Evolutionary conservation across 305 asterid species (phyloP).

Genomic region (Salvia sclarea): DNA sequence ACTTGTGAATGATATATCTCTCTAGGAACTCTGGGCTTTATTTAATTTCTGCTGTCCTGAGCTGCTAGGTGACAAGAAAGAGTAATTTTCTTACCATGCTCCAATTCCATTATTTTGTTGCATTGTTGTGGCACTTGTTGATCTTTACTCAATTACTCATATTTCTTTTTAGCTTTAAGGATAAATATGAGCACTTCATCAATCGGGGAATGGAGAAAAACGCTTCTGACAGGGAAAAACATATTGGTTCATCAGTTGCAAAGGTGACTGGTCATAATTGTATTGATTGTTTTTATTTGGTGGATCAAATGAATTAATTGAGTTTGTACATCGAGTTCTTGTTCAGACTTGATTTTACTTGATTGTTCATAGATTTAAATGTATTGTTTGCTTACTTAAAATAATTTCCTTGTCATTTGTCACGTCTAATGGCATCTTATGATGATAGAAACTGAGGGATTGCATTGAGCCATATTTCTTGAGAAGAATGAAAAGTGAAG

Average conservation of each 20-base stretch:
- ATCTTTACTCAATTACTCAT: conserved; percentile 20
- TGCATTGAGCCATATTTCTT: conserved; percentile 88
- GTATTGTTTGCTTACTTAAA: conserved; percentile 27
- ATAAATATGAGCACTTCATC: conserved; percentile 72
- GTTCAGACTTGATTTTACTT: too few species aligned
- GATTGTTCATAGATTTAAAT: conserved; percentile 17
- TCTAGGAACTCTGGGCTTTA: conserved; percentile 92
- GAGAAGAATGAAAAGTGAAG: conserved; percentile 93
- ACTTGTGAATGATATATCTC: conserved; percentile 20
- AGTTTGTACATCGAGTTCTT: too few species aligned
- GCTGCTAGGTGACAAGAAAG: conserved; percentile 83
- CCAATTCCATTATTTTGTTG: conserved; percentile 26
- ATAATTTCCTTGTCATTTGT: conserved; percentile 23
- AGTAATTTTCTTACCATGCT: conserved; percentile 50
- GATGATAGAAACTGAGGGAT: conserved; percentile 72
- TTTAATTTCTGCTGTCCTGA: conserved; percentile 89
- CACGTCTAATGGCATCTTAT: conserved; percentile 30
- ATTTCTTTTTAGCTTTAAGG: conserved; percentile 62
- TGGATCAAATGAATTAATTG: background rate
- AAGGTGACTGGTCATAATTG: conserved; percentile 52
- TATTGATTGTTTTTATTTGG: conserved; percentile 1
- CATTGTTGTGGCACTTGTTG: conserved; percentile 23
- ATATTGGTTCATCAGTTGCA: conserved; percentile 83
- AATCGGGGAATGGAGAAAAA: conserved; percentile 88
- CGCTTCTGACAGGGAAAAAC: conserved; percentile 91